Percentiles rank a stretch among this genome's conserved stretches.
These are phyloP conservation scores for Cladosporium sp. DNA, from an alignment of 2,329 filamentous ascomycete genomes.

Conservation along the genomic window DNA sequence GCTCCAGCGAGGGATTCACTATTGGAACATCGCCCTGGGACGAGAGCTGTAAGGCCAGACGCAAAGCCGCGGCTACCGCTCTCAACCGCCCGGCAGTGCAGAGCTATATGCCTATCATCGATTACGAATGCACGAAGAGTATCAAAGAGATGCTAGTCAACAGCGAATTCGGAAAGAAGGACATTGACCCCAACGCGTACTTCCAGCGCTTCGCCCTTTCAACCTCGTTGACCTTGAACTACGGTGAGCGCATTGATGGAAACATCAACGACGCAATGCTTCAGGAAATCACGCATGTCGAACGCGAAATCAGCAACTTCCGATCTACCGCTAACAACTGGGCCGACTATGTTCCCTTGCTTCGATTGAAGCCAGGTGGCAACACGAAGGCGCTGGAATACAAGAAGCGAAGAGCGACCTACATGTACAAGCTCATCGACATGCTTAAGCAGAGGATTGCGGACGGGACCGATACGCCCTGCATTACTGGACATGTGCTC, in stretches of 20 bases:
- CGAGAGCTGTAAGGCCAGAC: constrained; percentile 67
- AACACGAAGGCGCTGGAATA: constrained; percentile 60
- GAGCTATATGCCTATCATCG: constrained; percentile 75
- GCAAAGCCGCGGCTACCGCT: constrained; percentile 73
- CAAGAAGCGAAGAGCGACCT: constrained; percentile 61
- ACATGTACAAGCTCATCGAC: constrained; percentile 51
- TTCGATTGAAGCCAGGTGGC: constrained; percentile 58
- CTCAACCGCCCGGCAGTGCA: constrained; percentile 70
- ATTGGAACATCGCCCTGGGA: constrained; percentile 83
- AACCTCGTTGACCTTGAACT: constrained; percentile 71
- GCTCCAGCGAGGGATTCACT: constrained; percentile 69
- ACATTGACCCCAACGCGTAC: constrained; percentile 66
- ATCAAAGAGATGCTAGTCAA: constrained; percentile 67
- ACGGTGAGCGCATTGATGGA: constrained; percentile 68
- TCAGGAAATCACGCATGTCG: constrained; percentile 67
- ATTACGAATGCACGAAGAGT: constrained; percentile 65
- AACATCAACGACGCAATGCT: constrained; percentile 62
- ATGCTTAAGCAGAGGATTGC: constrained; percentile 56
- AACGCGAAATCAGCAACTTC: constrained; percentile 69
- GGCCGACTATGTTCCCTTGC: constrained; percentile 69
- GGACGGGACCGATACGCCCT: constrained; percentile 60
- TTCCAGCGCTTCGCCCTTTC: constrained; percentile 72
- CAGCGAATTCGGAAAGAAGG: constrained; percentile 53
- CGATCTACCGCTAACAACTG: constrained; percentile 75
- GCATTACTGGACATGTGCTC: constrained; percentile 63